phyloP scores from a whole-genome alignment of 768 basidiomycete species.

The Leucosporidium creatinivorum region DNA sequence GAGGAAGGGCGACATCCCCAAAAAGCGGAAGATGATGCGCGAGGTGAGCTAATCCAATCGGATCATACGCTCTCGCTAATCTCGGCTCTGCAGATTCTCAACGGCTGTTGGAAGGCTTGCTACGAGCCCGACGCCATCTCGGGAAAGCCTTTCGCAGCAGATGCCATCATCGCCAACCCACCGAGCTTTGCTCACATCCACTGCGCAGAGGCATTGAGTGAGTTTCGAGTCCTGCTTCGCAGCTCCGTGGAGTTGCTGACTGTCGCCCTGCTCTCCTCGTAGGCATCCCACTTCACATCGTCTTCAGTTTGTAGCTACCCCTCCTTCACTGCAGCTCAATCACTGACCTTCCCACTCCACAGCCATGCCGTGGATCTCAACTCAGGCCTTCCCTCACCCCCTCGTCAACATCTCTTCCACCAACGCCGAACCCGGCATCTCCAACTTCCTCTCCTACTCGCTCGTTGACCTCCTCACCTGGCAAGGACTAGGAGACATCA shows the following conservation, averaged over 20 bases:
- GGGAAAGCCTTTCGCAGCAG: conserved; percentile 51
- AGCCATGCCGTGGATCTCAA: conserved; percentile 66
- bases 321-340: background rate
- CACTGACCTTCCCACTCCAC: conserved; percentile 3
- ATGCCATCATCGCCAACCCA: conserved; percentile 62
- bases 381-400: conserved; percentile 55
- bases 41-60: conserved; percentile 44
- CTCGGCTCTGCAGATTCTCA: background rate
- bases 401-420: conserved; percentile 55
- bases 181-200: conserved; percentile 61
- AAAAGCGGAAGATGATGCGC: conserved; percentile 55
- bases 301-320: background rate
- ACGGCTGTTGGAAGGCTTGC: conserved; percentile 54
- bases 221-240: conserved; percentile 35
- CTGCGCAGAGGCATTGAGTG: conserved; percentile 61
- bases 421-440: conserved; percentile 52
- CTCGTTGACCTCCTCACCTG: conserved; percentile 57
- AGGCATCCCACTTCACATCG: background rate
- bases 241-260: too few relatives aligned
- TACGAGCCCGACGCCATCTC: conserved; percentile 48
- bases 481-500: conserved; percentile 56
- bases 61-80: too few relatives aligned
- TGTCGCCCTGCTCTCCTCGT: background rate
- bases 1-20: conserved; percentile 56
- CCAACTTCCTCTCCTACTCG: conserved; percentile 55